Conservation (phyloP, 208 protist species). For the Eutreptiella sp. region DNA sequence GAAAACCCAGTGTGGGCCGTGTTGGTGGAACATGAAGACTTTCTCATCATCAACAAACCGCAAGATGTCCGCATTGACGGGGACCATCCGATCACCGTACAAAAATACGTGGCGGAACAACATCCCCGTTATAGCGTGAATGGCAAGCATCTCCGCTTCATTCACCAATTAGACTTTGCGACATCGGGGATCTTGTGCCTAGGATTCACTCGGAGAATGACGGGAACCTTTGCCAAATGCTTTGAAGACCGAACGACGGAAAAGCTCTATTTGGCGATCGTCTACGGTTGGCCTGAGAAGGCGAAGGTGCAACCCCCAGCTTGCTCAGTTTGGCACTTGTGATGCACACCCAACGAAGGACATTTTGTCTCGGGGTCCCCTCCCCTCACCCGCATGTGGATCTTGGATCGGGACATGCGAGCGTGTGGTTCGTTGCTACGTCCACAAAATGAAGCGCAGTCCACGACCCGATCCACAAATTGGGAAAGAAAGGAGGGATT, state of each 20-base stretch:
- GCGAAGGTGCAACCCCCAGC: too few species aligned
- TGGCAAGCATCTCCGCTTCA: conserved; percentile 66
- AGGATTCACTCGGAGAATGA: conserved; percentile 66
- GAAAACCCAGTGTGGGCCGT: too few species aligned
- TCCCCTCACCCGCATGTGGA: too few species aligned
- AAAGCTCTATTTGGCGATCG: conserved; percentile 68
- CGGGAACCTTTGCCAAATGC: conserved; percentile 60
- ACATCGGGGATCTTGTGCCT: conserved; percentile 78
- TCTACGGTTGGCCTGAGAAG: conserved; percentile 53
- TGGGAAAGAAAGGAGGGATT: too few species aligned
- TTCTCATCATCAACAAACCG: conserved; percentile 78
- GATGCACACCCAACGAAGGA: too few species aligned
- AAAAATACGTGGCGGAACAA: conserved; percentile 14
- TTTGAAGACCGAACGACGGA: conserved; percentile 68
- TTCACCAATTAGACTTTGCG: conserved; percentile 79
- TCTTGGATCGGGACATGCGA: too few species aligned
- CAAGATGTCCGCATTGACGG: conserved; percentile 68
- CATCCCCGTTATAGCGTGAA: conserved; percentile 23
- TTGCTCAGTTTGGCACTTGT: too few species aligned
- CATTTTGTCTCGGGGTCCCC: too few species aligned
- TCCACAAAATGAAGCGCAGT: too few species aligned
- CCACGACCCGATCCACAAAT: too few species aligned
- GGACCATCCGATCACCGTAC: conserved; percentile 22
- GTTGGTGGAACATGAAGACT: too few species aligned
- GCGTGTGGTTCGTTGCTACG: too few species aligned